Base-by-base conservation (phyloP, 2,329 filamentous ascomycete species). In the Sporothrix euskadiensis region DNA sequence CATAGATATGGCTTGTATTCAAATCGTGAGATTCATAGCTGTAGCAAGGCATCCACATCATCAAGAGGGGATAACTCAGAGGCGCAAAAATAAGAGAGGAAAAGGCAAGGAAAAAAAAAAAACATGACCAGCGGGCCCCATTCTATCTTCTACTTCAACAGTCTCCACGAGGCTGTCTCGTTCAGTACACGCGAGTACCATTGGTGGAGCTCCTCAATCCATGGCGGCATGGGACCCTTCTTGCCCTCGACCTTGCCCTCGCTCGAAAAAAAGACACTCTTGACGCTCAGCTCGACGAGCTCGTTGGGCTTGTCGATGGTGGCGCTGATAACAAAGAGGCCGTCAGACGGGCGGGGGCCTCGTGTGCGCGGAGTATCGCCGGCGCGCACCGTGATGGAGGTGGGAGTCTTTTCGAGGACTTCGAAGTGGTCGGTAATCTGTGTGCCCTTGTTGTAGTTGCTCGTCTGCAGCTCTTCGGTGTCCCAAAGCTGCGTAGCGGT, bases 361-460 rank as follows among this genome's bases (percentile, higher is more conserved):
- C 82, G 82, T 61, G 87, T 87, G 30, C 88, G 83, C 0, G 91
- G 91, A 1, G 88, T 88, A 75, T 90, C 91, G 19, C 91, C 91
- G 76, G 88, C 91, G 30, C 91, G 88, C 30, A 92, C 85, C 0
- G 89, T 84, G 74, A 92, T 90, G 12, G 85, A 83, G 7, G 84
- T 85, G 0, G 86, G 82, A 0, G 87, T 89, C 81, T 90, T 90
- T 71, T 89, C 87, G 0, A 93, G 82, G 0, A 93, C 90, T 79
- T 92, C 89, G 78, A 93, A 93, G 80, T 93, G 91, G 79, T 93
- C 90, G 3, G 88, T 91, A 73, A 93, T 87, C 56, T 84, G 79
- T 0, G 90, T 91, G 47, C 90, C 90, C 54, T 86, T 83, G 26
- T 89, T 86, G 78, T 92, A 93, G 10, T 77, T 84, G 73, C 84